These are phyloP conservation scores for Lepiota venenata DNA, from an alignment of 768 basidiomycete species.

Conservation along the genomic window DNA sequence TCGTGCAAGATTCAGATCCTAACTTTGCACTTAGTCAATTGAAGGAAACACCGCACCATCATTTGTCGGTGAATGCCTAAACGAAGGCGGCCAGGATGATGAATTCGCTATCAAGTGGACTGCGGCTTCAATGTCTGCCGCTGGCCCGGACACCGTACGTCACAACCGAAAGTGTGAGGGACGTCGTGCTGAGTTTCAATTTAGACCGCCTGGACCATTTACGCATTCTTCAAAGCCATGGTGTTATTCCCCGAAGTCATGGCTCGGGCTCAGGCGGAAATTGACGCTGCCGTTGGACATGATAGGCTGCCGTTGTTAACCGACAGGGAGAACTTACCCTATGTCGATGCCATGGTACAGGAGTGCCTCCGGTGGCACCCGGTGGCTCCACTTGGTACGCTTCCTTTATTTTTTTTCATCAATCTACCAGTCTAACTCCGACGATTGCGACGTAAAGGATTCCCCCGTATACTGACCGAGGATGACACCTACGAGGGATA, in stretches of 20 bases:
- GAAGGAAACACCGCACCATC: slow-evolving; percentile 52
- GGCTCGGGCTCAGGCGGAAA: slow-evolving; percentile 59
- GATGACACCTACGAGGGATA: slow-evolving; percentile 62
- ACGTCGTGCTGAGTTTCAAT: not conserved
- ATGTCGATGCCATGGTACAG: slow-evolving; percentile 55
- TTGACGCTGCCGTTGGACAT: slow-evolving; percentile 54
- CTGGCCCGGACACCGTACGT: slow-evolving; percentile 54
- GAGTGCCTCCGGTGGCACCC: slow-evolving; percentile 53
- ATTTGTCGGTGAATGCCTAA: slow-evolving; percentile 54
- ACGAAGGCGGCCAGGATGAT: slow-evolving; percentile 51
- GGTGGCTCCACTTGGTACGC: slow-evolving; percentile 38
- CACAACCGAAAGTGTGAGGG: not conserved
- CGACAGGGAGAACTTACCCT: slow-evolving; percentile 58
- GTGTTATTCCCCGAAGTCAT: slow-evolving; percentile 50
- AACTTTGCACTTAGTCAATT: slow-evolving; percentile 36
- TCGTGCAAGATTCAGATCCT: slow-evolving; percentile 8
- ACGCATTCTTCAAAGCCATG: slow-evolving; percentile 61
- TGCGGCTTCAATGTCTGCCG: slow-evolving; percentile 31
- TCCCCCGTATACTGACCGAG: slow-evolving; percentile 50
- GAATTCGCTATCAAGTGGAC: slow-evolving; percentile 67
- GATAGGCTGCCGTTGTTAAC: slow-evolving; percentile 57
- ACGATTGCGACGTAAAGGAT: slow-evolving; percentile 23
- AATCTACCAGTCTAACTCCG: slow-evolving; percentile 11
- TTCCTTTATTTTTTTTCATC: slow-evolving; percentile 6
- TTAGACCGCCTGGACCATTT: slow-evolving; percentile 59